These are phyloP conservation scores for Monosporozyma solicola DNA, from an alignment of 805 yeast genomes.

Conservation along the genomic window DNA sequence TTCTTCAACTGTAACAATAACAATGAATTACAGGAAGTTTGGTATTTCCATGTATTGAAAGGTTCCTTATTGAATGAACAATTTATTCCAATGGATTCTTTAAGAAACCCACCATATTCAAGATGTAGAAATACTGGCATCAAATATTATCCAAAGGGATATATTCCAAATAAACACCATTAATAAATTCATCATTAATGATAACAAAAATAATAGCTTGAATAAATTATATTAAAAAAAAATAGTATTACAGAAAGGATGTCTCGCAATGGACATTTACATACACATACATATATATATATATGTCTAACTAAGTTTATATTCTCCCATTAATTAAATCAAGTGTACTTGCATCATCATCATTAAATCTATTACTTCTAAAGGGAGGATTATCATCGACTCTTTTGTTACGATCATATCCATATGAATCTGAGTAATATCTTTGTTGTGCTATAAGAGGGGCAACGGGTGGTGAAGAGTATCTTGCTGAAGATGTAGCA, in stretches of 20 bases:
- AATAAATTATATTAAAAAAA: not conserved
- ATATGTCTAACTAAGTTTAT: not conserved
- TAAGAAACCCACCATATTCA: conserved; percentile 33
- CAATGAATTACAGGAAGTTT: conserved; percentile 39
- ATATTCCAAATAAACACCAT: conserved; percentile 28
- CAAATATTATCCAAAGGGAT: conserved; percentile 61
- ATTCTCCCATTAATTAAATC: conserved; percentile 2
- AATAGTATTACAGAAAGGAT: not conserved
- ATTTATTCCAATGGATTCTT: conserved; percentile 54
- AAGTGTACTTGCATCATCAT: conserved; percentile 4
- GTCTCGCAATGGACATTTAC: not conserved
- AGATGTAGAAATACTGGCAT: conserved; percentile 67
- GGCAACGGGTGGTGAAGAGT: not conserved
- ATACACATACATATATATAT: not conserved
- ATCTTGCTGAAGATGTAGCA: not conserved
- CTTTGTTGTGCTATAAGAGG: not conserved
- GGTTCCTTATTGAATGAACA: conserved; percentile 66
- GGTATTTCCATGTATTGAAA: conserved; percentile 70
- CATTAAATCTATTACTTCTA: not conserved
- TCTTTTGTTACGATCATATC: not conserved
- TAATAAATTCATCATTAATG: conserved; percentile 14
- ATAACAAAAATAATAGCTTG: not conserved
- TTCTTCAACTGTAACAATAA: conserved; percentile 51
- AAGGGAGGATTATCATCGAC: not conserved
- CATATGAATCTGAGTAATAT: not conserved